Percentiles rank a stretch among this genome's conserved stretches.
These are phyloP conservation scores for Fusarium kyushuense DNA, from an alignment of 2,329 filamentous ascomycete genomes.

Conservation along the genomic window DNA sequence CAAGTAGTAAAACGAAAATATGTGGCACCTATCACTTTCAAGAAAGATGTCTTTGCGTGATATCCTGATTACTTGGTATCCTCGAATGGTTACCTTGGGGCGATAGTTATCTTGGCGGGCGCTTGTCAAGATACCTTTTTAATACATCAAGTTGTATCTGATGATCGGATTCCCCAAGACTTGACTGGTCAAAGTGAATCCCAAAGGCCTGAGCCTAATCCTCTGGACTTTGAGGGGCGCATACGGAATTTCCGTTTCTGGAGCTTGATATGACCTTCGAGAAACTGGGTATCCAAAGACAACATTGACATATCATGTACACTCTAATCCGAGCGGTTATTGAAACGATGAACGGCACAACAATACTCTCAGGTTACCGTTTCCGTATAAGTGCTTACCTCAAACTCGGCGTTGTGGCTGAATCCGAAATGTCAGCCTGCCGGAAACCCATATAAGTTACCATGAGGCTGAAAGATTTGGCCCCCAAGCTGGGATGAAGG, in stretches of 20 bases:
- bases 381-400: constrained; percentile 7
- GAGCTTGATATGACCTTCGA: background rate
- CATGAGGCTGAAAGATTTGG: constrained; percentile 6
- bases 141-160: too few species aligned
- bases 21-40: background rate
- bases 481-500: background rate
- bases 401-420: background rate
- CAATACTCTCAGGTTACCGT: background rate
- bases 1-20: background rate
- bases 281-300: background rate
- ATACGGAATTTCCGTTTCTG: background rate
- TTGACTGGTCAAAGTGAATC: too few species aligned
- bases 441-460: background rate
- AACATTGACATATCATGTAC: background rate
- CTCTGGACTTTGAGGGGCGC: too few species aligned
- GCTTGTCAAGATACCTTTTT: too few species aligned
- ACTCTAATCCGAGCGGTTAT: background rate
- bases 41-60: too few species aligned
- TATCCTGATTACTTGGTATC: too few species aligned
- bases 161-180: too few species aligned
- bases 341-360: background rate
- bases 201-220: too few species aligned
- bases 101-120: too few species aligned
- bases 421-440: background rate
- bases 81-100: too few species aligned